These are phyloP conservation scores for Fusarium multiceps DNA, from an alignment of 2,329 filamentous ascomycete species.

Conservation along the genomic window DNA sequence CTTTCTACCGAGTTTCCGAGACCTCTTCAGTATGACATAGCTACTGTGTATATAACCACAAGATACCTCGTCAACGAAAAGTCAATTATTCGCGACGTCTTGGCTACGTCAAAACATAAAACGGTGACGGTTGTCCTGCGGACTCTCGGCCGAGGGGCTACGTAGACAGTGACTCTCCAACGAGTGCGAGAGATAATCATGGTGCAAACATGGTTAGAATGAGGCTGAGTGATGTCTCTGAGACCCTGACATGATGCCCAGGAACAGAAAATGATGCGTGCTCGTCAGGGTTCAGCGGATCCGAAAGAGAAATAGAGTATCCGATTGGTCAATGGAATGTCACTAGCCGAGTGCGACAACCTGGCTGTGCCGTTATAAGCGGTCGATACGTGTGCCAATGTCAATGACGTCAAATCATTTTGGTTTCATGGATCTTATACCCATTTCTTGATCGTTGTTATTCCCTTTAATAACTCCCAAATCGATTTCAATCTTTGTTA, in stretches of 20 bases:
- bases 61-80: neutral
- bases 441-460: slow-evolving; percentile 5
- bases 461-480: neutral
- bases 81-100: neutral
- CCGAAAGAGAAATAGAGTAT: rapidly evolving
- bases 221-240: slow-evolving; percentile 3
- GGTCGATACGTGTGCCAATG: slow-evolving; percentile 8
- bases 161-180: neutral
- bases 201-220: neutral
- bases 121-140: neutral
- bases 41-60: rapidly evolving
- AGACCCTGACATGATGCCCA: slow-evolving; percentile 1
- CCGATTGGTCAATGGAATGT: neutral
- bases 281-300: neutral
- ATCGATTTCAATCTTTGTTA: neutral
- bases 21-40: neutral
- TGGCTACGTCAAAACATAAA: neutral
- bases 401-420: slow-evolving; percentile 24
- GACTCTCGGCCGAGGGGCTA: neutral
- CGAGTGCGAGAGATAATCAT: neutral
- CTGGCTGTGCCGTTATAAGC: slow-evolving; percentile 19
- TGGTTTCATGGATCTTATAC: neutral
- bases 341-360: slow-evolving; percentile 11
- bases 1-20: neutral
- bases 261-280: slow-evolving; percentile 7